Evolutionary conservation across 2,329 filamentous ascomycete species (phyloP).

Genomic region (Canariomyces notabilis): DNA sequence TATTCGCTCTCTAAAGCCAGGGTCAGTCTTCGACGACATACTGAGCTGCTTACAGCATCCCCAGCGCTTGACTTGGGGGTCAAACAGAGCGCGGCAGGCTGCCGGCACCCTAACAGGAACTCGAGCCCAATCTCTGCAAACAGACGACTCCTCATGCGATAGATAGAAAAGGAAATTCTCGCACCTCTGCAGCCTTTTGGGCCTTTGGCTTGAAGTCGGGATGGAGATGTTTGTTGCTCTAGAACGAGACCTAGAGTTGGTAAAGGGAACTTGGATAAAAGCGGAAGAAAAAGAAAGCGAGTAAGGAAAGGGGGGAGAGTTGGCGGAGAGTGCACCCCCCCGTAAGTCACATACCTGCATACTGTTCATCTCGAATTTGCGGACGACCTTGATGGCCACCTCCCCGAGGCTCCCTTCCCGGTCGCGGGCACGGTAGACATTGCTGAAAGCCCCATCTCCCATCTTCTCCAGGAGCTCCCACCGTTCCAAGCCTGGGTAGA

Average conservation of each 20-base stretch:
- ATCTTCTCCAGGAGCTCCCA: constrained; percentile 93
- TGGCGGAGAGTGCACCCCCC: constrained; percentile 18
- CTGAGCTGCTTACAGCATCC: constrained; percentile 1
- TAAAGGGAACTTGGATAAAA: constrained; percentile 35
- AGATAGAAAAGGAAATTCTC: constrained; percentile 43
- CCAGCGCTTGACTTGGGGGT: constrained; percentile 18
- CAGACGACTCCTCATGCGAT: constrained; percentile 26
- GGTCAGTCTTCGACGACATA: constrained; percentile 26
- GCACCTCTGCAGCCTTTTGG: constrained; percentile 97
- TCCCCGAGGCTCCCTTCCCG: constrained; percentile 64
- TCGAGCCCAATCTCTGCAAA: constrained; percentile 19
- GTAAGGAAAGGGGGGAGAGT: constrained; percentile 31
- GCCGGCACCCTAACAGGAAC: not conserved
- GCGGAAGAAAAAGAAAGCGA: constrained; percentile 25
- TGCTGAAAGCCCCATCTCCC: constrained; percentile 98
- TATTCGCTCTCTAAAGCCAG: constrained; percentile 75
- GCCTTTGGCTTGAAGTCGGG: constrained; percentile 86
- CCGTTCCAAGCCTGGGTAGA: constrained; percentile 77
- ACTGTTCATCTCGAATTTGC: constrained; percentile 98
- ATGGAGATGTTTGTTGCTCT: constrained; percentile 91
- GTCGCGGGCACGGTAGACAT: constrained; percentile 89
- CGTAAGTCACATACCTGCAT: constrained; percentile 74
- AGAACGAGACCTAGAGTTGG: constrained; percentile 51
- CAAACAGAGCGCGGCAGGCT: constrained; percentile 18
- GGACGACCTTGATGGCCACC: constrained; percentile 96